A percentile compares a stretch with the other conserved stretches of the same genome.
Evolutionary conservation across 2,329 filamentous ascomycete genomes (phyloP).

Genomic region (Lizonia empirigonia): DNA sequence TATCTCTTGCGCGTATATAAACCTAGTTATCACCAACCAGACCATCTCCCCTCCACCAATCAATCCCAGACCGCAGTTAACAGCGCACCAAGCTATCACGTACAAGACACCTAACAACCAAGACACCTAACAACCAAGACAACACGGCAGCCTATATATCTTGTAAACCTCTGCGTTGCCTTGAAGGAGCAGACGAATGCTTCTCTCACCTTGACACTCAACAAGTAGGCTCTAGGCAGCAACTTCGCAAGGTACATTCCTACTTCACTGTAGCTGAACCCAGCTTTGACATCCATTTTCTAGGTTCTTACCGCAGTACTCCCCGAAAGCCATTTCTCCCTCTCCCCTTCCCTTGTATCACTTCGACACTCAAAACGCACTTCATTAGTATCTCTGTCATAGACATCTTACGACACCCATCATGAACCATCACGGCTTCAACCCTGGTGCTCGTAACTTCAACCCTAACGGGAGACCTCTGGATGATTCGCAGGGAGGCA

Average conservation of each 20-base stretch:
- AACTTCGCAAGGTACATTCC: neutral
- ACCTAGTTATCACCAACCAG: neutral
- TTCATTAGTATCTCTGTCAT: neutral
- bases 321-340: too few relatives aligned
- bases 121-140: neutral
- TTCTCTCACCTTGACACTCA: conserved; percentile 1
- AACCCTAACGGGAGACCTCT: neutral
- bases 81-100: too few relatives aligned
- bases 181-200: neutral
- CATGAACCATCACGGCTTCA: conserved; percentile 11
- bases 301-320: neutral
- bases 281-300: neutral
- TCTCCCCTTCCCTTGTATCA: too few relatives aligned
- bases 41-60: neutral
- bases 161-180: neutral
- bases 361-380: neutral
- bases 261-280: neutral
- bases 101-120: too few relatives aligned
- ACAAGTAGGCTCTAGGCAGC: neutral
- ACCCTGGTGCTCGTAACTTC: conserved; percentile 22
- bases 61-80: neutral
- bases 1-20: neutral
- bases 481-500: conserved; percentile 1
- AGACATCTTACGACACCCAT: neutral
- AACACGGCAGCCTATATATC: neutral